These are phyloP conservation scores for Microglena sp. DNA, from an alignment of 139 green algal genomes.

Conservation along the genomic window DNA sequence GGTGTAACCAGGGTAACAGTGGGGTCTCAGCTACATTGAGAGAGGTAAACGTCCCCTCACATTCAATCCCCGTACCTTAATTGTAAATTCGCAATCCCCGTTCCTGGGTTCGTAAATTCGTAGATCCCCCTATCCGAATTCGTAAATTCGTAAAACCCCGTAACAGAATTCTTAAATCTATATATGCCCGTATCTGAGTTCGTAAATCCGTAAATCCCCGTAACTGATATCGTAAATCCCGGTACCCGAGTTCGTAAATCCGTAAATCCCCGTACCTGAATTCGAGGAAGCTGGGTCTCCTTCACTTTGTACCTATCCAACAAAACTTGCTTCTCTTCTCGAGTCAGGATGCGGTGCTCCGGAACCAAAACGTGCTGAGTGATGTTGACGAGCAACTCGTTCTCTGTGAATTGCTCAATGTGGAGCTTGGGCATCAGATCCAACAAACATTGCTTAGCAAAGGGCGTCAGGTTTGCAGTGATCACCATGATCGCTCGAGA, in stretches of 20 bases:
- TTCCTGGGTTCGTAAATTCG: too few relatives aligned
- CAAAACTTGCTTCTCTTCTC: slow-evolving; percentile 74
- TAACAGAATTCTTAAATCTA: too few relatives aligned
- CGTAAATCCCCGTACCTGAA: slow-evolving; percentile 4
- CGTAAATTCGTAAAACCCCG: too few relatives aligned
- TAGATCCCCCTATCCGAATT: too few relatives aligned
- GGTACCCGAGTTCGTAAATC: too few relatives aligned
- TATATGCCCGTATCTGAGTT: too few relatives aligned
- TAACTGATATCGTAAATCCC: slow-evolving; percentile 12
- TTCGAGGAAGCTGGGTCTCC: slow-evolving; percentile 69
- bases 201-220: background rate
- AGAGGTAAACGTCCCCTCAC: too few relatives aligned
- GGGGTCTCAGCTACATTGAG: too few relatives aligned
- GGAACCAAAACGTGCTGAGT: slow-evolving; percentile 90
- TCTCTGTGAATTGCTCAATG: slow-evolving; percentile 85
- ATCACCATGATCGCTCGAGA: slow-evolving; percentile 83
- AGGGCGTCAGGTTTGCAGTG: slow-evolving; percentile 42
- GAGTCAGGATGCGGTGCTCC: slow-evolving; percentile 71
- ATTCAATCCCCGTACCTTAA: too few relatives aligned
- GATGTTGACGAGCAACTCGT: slow-evolving; percentile 95
- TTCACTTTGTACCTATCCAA: slow-evolving; percentile 82
- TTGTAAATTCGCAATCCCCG: too few relatives aligned
- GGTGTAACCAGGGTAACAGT: too few relatives aligned
- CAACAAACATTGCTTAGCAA: slow-evolving; percentile 32
- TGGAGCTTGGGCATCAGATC: slow-evolving; percentile 13